phyloP scores from a whole-genome alignment of 306 rosid species.

The Fagus sylvatica region DNA sequence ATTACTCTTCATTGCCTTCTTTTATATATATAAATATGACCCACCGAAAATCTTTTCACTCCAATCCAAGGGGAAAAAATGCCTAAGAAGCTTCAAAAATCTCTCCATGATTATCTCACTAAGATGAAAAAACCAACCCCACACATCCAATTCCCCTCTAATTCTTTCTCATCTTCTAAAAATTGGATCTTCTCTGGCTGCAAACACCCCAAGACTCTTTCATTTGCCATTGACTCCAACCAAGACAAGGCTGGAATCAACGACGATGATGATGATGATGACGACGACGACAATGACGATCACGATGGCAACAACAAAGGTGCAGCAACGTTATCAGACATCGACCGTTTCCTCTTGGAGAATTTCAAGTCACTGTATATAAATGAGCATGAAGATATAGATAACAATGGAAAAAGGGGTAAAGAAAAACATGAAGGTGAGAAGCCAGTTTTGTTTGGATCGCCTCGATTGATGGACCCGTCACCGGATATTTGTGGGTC shows the following conservation, averaged over 20 bases:
- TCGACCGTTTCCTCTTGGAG: conserved; percentile 70
- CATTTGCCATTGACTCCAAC: conserved; percentile 41
- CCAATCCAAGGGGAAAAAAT: conserved; percentile 28
- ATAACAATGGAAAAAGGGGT: neutral
- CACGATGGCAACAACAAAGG: conserved; percentile 12
- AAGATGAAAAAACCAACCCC: conserved; percentile 48
- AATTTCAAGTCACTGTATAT: conserved; percentile 67
- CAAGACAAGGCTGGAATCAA: neutral
- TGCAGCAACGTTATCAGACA: conserved; percentile 62
- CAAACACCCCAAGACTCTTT: conserved; percentile 62
- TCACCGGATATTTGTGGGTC: conserved; percentile 45
- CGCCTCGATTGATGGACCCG: conserved; percentile 37
- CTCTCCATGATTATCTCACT: conserved; percentile 41
- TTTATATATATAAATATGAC: conserved; percentile 29
- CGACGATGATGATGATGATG: neutral
- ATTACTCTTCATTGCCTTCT: neutral
- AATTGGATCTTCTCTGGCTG: conserved; percentile 54
- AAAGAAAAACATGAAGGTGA: neutral
- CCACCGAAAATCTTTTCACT: neutral
- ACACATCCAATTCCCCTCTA: conserved; percentile 32
- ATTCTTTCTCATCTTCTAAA: conserved; percentile 43
- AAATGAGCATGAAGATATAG: conserved; percentile 30
- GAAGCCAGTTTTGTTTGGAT: conserved; percentile 28
- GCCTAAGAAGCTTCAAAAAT: conserved; percentile 58
- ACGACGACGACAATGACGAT: neutral